Evolutionary conservation across 352 stramenopile species (phyloP), one percentile per base, ranked within the genome.

Genomic region (Phytopythium montanum): DNA sequence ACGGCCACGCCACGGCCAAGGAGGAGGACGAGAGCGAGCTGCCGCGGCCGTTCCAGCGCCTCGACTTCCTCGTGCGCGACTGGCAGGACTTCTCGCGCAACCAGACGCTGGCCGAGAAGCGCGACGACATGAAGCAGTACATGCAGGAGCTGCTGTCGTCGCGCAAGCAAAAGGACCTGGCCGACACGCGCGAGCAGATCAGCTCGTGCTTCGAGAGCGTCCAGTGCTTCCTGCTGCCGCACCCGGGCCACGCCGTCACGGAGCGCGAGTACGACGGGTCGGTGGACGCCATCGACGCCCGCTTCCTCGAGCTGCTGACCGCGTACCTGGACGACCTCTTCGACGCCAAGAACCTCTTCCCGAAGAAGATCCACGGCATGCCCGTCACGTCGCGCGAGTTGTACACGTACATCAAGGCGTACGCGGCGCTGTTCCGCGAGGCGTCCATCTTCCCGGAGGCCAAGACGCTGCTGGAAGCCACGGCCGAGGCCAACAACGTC

Each of bases 11-110:
- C n/a, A n/a, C 60, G n/a, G 64, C 70, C 10, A 61, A 70, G 28
- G 64, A 78, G 25, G 64, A 64, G 3, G 62, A 73, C 13, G 70
- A 78, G 1, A 61, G 73, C 3, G 64, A 76, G 13, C 44, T 69
- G 23, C 75, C 78, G 7, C 75, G 82, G 36, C 97, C 97, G 26
- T 99, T 99, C 80, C 97, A 99, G 77, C 89, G 85, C 31, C 88
- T 99, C 19, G 95, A 99, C 75, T 99, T 99, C 59, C 74, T 99
- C 18, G 96, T 99, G 58, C 92, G 97, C 29, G 97, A 99, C 79
- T 99, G 96, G 96, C 95, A 99, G 70, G 96, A 98, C 64, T 98
- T 98, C 65, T 95, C 81, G n/a, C 75, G 84, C 39, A 98, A 76
- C 69, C 89, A 85, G 81, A 97, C 70, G 60, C 60, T 97, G 51